A percentile compares a stretch with the other conserved stretches of the same genome.
phyloP scores from a whole-genome alignment of 2,329 filamentous ascomycete genomes.

The Ploettnerulaceae sp. region DNA sequence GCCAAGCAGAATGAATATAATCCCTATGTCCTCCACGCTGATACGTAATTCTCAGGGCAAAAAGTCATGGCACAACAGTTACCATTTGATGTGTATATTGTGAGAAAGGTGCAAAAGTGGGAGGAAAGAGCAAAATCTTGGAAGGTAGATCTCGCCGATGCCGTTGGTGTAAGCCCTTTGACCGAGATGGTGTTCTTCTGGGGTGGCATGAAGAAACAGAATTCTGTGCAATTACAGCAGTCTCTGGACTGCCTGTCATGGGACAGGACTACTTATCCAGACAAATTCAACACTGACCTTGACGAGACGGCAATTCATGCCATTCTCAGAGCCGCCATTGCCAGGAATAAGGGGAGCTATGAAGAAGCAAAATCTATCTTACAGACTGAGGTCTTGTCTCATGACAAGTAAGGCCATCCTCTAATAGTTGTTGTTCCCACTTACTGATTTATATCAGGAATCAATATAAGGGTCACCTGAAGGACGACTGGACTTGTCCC shows the following conservation, averaged over 20 bases:
- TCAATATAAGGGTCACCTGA: constrained; percentile 53
- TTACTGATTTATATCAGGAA: constrained; percentile 36
- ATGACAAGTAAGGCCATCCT: constrained; percentile 52
- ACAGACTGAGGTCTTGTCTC: constrained; percentile 54
- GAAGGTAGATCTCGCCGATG: constrained; percentile 68
- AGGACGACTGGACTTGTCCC: constrained; percentile 67
- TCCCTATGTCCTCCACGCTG: not conserved
- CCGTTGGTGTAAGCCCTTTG: constrained; percentile 72
- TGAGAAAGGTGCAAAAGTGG: constrained; percentile 84
- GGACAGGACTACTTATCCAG: constrained; percentile 48
- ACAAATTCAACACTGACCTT: constrained; percentile 46
- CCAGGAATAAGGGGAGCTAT: constrained; percentile 58
- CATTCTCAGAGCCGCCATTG: constrained; percentile 60
- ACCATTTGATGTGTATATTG: constrained; percentile 82
- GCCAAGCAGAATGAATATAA: not conserved
- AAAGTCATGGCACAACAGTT: constrained; percentile 84
- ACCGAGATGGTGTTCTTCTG: constrained; percentile 94
- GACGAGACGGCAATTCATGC: constrained; percentile 62
- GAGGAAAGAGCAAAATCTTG: constrained; percentile 67
- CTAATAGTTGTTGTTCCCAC: constrained; percentile 1
- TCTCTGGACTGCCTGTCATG: constrained; percentile 61
- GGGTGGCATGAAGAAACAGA: constrained; percentile 84
- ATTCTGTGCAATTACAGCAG: constrained; percentile 54
- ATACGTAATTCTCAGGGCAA: constrained; percentile 49
- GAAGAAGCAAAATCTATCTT: constrained; percentile 63